Evolutionary conservation across 2,329 filamentous ascomycete genomes (phyloP).

Genomic region (Pleomassaria siparia): DNA sequence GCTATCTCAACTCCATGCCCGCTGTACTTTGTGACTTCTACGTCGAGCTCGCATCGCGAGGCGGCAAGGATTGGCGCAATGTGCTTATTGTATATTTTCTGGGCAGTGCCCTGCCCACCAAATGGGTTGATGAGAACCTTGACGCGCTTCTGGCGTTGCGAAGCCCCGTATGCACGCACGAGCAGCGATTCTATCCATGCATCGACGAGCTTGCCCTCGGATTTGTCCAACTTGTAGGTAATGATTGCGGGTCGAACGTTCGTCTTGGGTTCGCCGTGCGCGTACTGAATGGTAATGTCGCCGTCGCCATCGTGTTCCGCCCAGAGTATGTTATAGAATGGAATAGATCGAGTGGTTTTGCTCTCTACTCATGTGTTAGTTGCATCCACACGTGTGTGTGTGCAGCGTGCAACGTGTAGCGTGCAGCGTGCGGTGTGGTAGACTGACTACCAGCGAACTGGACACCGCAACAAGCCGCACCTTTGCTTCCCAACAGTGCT

Average conservation of each 20-base stretch:
- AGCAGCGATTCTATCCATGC: slow-evolving; percentile 68
- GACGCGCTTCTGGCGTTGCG: slow-evolving; percentile 71
- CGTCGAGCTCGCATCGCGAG: slow-evolving; percentile 74
- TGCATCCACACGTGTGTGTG: not conserved
- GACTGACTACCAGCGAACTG: slow-evolving; percentile 50
- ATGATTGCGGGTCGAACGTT: slow-evolving; percentile 63
- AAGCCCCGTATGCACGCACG: slow-evolving; percentile 67
- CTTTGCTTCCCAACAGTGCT: slow-evolving; percentile 51
- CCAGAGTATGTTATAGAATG: slow-evolving; percentile 84
- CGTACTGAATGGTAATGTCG: slow-evolving; percentile 72
- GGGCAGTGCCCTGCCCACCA: slow-evolving; percentile 77
- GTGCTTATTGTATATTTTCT: slow-evolving; percentile 71
- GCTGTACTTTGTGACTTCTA: slow-evolving; percentile 68
- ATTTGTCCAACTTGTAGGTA: slow-evolving; percentile 61
- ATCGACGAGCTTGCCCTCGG: slow-evolving; percentile 52
- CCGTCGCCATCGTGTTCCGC: slow-evolving; percentile 62
- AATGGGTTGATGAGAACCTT: slow-evolving; percentile 92
- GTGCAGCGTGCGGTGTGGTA: not conserved
- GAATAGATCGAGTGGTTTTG: slow-evolving; percentile 62
- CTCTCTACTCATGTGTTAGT: slow-evolving; percentile 35
- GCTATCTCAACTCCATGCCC: slow-evolving; percentile 81
- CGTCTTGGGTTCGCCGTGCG: slow-evolving; percentile 57
- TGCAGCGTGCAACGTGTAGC: no score
- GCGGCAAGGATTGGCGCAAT: slow-evolving; percentile 82
- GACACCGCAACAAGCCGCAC: slow-evolving; percentile 59